Evolutionary conservation across 768 basidiomycete species (phyloP).

Genomic region (Lactarius indigo): DNA sequence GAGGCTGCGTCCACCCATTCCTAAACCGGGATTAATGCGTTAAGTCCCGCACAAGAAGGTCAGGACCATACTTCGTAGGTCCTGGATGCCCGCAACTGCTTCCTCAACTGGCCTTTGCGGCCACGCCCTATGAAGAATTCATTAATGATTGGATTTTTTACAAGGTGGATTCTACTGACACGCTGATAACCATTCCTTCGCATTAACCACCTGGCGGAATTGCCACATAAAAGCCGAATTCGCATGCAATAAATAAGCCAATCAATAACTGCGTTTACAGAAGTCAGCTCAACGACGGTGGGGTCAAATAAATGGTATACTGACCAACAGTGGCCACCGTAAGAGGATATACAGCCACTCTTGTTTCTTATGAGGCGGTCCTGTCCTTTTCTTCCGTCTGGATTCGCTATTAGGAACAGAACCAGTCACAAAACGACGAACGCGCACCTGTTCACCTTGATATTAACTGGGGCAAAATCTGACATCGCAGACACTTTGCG

Average conservation of each 20-base stretch:
- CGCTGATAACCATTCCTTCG: conserved; percentile 89
- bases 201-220: conserved; percentile 92
- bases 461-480: conserved; percentile 88
- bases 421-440: neutral
- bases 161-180: conserved; percentile 45
- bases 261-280: conserved; percentile 61
- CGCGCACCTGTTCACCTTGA: conserved; percentile 69
- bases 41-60: neutral
- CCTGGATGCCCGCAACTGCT: conserved; percentile 66
- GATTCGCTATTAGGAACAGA: neutral
- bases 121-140: conserved; percentile 64
- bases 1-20: conserved; percentile 88
- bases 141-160: neutral
- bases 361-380: conserved; percentile 43
- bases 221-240: conserved; percentile 84
- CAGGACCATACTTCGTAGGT: conserved; percentile 62
- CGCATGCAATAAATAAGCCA: conserved; percentile 73
- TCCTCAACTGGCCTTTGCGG: conserved; percentile 71
- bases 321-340: conserved; percentile 83
- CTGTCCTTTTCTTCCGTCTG: conserved; percentile 38
- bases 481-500: conserved; percentile 80
- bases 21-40: conserved; percentile 32
- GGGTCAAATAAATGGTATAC: conserved; percentile 26
- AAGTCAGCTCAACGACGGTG: neutral
- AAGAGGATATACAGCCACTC: conserved; percentile 77